phyloP scores from a whole-genome alignment of 345 rosid species.

The Nephelium lappaceum region DNA sequence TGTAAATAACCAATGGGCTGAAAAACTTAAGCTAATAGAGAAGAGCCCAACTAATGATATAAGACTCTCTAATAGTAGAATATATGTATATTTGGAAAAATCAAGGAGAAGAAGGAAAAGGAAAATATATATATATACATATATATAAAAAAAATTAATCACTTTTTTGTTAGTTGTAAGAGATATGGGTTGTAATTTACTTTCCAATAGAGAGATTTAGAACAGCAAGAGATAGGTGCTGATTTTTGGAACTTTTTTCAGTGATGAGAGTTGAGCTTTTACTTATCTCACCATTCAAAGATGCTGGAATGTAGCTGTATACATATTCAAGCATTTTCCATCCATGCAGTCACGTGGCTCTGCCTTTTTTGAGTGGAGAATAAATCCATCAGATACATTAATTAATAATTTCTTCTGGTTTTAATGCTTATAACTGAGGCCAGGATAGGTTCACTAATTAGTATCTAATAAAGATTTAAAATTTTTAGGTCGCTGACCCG shows the following conservation, averaged over 20 bases:
- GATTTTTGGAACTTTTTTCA: neutral
- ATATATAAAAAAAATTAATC: too few species aligned
- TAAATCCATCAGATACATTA: neutral
- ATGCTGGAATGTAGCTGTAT: neutral
- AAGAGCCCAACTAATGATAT: too few species aligned
- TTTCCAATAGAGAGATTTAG: neutral
- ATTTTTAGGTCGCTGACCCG: neutral
- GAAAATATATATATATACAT: too few species aligned
- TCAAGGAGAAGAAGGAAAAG: too few species aligned
- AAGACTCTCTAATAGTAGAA: too few species aligned
- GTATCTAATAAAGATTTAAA: neutral
- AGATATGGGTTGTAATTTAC: neutral
- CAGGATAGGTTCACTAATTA: neutral
- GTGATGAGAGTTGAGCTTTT: constrained; percentile 2
- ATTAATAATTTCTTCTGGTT: constrained; percentile 1
- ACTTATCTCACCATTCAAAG: neutral
- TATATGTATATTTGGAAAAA: too few species aligned
- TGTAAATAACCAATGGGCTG: too few species aligned
- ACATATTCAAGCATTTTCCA: neutral
- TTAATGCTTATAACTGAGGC: neutral
- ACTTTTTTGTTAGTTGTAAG: too few species aligned
- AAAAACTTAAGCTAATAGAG: too few species aligned
- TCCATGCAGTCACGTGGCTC: neutral
- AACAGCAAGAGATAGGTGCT: neutral
- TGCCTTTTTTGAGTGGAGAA: neutral